Conservation (phyloP, 441 rosid genomes). For the Theobroma grandiflorum region DNA sequence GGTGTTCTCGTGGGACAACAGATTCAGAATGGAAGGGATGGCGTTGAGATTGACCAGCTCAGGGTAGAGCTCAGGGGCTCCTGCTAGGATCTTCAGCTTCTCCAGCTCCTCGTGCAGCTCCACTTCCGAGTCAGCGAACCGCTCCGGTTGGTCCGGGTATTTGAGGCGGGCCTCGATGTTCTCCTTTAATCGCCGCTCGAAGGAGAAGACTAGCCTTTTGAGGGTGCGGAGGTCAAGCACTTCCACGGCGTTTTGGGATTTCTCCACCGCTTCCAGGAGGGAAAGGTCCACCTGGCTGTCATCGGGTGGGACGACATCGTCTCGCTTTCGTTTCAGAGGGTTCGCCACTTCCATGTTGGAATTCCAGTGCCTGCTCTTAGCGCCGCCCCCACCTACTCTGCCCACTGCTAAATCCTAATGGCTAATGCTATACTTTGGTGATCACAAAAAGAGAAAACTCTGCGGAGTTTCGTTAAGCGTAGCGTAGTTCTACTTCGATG, state of each 20-base stretch:
- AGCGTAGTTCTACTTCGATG: not conserved
- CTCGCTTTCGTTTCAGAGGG: conserved; percentile 27
- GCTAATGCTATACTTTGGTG: not conserved
- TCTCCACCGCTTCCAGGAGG: conserved; percentile 91
- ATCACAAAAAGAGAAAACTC: not conserved
- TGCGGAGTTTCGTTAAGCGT: not conserved
- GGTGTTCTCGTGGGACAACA: conserved; percentile 82
- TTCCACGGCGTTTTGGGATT: conserved; percentile 69
- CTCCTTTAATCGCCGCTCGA: conserved; percentile 95
- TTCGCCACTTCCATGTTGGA: conserved; percentile 21
- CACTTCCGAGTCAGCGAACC: conserved; percentile 90
- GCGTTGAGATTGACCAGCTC: conserved; percentile 79
- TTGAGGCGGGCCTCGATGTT: conserved; percentile 97
- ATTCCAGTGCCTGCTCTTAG: not conserved
- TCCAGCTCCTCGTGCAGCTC: conserved; percentile 93
- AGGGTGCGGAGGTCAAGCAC: conserved; percentile 81
- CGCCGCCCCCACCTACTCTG: not conserved
- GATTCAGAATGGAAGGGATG: conserved; percentile 79
- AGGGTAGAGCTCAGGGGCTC: conserved; percentile 95
- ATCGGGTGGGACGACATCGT: conserved; percentile 3
- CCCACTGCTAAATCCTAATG: not conserved
- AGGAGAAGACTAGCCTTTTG: conserved; percentile 88
- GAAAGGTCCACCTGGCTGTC: conserved; percentile 61
- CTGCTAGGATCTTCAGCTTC: conserved; percentile 91
- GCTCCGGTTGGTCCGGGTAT: conserved; percentile 88